Base-by-base conservation (phyloP, 257 asterid species). In the Solanum tacnaense region DNA sequence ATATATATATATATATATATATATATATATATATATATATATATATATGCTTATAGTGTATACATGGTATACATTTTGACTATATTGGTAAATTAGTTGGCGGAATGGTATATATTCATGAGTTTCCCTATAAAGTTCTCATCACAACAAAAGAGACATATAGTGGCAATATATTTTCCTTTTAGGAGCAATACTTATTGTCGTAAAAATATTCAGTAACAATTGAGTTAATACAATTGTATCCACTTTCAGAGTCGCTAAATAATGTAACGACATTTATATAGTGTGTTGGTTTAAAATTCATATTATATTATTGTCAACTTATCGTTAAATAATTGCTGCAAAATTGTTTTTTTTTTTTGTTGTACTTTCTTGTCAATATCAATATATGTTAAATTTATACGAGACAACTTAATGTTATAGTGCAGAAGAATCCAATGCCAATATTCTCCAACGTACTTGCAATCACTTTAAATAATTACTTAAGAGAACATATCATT, bases 381-480 rank as follows among this genome's bases (percentile, higher is more conserved):
- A 21, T 23, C 70, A 68, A 29, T 68, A 68, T 68, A 32, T 68
- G 39, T 71, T 35, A 71, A 7, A 71, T 71, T 31, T 13, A 71
- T 16, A 71, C 23, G 25, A 32, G 78, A 71, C 84, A 44, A 79
- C 65, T 39, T n/a, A 3, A 39, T 4, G 5, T 46, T 27, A 36
- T 81, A 81, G 67, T 81, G 39, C 34, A 81, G 27, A 46, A 81
- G 85, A 46, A 81, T 81, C 68, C 68, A 81, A 81, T 81, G 85
- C 39, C 27, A 27, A 44, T 46, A 46, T 44, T 81, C 85, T 46
- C 3, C 39, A 16, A 27, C 16, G 68, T 81, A 81, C 27, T 81
- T 81, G 32, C 21, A 4, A 81, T 81, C 18, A 27, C 68, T 81
- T 81, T 27, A 81, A 46, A 9, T 81, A 27, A 44, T 44, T 79